Evolutionary conservation across 768 basidiomycete genomes (phyloP).

Genomic region (Ramaria sp.): DNA sequence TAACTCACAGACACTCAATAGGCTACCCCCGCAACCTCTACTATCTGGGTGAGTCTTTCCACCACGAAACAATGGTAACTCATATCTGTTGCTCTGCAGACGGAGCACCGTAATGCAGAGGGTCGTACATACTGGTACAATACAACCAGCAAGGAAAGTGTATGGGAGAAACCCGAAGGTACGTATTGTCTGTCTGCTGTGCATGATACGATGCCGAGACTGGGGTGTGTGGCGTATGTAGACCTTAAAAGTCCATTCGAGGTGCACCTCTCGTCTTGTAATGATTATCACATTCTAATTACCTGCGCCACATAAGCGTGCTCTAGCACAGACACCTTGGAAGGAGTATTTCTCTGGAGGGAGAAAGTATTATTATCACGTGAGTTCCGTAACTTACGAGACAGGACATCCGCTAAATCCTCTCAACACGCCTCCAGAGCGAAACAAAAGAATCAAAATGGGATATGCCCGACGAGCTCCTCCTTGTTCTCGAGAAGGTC

Average conservation of each 20-base stretch:
- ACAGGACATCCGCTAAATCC: background rate
- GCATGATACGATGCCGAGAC: conserved; percentile 6
- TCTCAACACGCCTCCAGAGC: conserved; percentile 42
- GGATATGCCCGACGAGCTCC: conserved; percentile 93
- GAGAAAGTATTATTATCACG: conserved; percentile 86
- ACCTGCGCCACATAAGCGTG: conserved; percentile 44
- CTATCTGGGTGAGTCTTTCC: background rate
- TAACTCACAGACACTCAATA: background rate
- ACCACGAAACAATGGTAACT: background rate
- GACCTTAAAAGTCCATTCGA: conserved; percentile 91
- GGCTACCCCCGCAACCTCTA: background rate
- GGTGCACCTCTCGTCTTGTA: conserved; percentile 31
- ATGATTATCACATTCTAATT: conserved; percentile 1
- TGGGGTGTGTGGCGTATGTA: conserved; percentile 17
- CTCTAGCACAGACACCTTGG: conserved; percentile 86
- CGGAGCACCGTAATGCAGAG: conserved; percentile 89
- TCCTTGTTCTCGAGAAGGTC: conserved; percentile 74
- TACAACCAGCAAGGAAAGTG: conserved; percentile 75
- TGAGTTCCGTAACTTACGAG: conserved; percentile 23
- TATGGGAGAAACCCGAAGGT: conserved; percentile 99
- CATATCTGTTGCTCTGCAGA: conserved; percentile 32
- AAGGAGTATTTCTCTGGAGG: conserved; percentile 94
- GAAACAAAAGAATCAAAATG: conserved; percentile 91
- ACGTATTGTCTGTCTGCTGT: conserved; percentile 14
- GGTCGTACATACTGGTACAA: conserved; percentile 99